A percentile compares a stretch with the other conserved stretches of the same genome.
Conservation (phyloP, 2,329 filamentous ascomycete genomes). For the Verticillium klebahnii region DNA sequence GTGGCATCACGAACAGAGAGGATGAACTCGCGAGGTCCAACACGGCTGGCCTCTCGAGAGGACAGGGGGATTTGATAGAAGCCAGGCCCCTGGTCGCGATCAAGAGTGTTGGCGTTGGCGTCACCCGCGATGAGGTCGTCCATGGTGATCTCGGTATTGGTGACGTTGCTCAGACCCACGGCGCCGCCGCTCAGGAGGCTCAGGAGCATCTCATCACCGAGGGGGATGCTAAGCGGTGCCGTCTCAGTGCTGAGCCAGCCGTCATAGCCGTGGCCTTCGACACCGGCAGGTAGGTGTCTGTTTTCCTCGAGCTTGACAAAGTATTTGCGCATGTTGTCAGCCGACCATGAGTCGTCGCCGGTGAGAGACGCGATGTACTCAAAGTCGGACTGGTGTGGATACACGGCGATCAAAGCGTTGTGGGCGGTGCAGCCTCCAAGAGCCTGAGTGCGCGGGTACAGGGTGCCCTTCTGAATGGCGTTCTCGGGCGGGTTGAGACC, state of each 20-base stretch:
- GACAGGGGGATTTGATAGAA: conserved; percentile 56
- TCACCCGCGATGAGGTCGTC: conserved; percentile 39
- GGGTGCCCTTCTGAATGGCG: conserved; percentile 45
- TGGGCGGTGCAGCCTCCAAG: conserved; percentile 55
- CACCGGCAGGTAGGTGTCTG: conserved; percentile 38
- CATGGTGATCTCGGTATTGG: conserved; percentile 20
- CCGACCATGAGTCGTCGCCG: conserved; percentile 49
- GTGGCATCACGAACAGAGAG: conserved; percentile 42
- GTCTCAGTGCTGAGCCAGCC: conserved; percentile 52
- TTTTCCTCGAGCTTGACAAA: conserved; percentile 49
- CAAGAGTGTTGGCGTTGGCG: conserved; percentile 40
- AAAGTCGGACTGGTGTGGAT: conserved; percentile 49
- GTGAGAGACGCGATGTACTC: conserved; percentile 47
- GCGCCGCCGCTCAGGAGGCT: conserved; percentile 46
- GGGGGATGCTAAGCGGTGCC: conserved; percentile 44
- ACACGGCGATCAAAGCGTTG: conserved; percentile 48
- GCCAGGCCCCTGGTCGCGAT: conserved; percentile 40
- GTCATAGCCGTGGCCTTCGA: conserved; percentile 47
- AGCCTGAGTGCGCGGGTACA: conserved; percentile 53
- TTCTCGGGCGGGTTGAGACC: conserved; percentile 48
- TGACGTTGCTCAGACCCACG: conserved; percentile 38
- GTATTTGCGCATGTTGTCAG: conserved; percentile 54
- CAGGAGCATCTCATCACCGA: conserved; percentile 48
- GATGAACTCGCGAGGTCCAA: conserved; percentile 52
- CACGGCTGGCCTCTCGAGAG: conserved; percentile 45